Conservation (phyloP, 2,329 filamentous ascomycete genomes). For the Claviceps lovelessii region DNA sequence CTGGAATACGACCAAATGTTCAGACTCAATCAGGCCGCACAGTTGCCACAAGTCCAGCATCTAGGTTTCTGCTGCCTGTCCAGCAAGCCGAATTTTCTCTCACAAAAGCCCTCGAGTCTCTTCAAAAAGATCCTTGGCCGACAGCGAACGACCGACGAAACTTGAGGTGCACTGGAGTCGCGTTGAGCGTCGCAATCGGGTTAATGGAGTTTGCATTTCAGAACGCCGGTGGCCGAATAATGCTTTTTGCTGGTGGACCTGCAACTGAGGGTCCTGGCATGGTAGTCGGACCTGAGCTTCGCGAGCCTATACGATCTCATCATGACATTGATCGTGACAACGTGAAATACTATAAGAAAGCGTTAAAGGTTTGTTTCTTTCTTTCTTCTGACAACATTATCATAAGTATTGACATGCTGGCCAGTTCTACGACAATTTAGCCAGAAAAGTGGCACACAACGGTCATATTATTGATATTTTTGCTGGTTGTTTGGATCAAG, state of each 20-base stretch:
- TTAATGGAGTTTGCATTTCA: constrained; percentile 90
- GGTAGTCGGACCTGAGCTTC: constrained; percentile 88
- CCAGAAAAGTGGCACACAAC: constrained; percentile 89
- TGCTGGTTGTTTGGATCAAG: constrained; percentile 91
- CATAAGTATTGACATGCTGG: not conserved
- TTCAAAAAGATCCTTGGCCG: constrained; percentile 96
- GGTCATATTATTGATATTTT: constrained; percentile 97
- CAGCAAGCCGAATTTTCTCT: constrained; percentile 95
- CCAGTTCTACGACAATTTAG: constrained; percentile 85
- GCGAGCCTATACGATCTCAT: constrained; percentile 93
- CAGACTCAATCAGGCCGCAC: constrained; percentile 62
- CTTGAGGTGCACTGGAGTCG: constrained; percentile 85
- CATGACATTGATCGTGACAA: constrained; percentile 98
- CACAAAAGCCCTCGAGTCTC: constrained; percentile 84
- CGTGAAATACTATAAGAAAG: constrained; percentile 99
- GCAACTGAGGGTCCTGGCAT: constrained; percentile 93
- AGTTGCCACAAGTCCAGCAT: constrained; percentile 63
- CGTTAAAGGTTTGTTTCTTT: constrained; percentile 55
- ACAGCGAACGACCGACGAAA: constrained; percentile 85
- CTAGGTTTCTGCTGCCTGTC: constrained; percentile 84
- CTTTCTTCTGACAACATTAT: not conserved
- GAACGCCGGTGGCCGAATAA: constrained; percentile 86
- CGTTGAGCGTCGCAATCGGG: constrained; percentile 87
- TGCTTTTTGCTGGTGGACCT: constrained; percentile 91
- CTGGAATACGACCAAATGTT: constrained; percentile 60